These are phyloP conservation scores for Saxophila tyrrhenica DNA, from an alignment of 495 filamentous ascomycete genomes.

Conservation along the genomic window DNA sequence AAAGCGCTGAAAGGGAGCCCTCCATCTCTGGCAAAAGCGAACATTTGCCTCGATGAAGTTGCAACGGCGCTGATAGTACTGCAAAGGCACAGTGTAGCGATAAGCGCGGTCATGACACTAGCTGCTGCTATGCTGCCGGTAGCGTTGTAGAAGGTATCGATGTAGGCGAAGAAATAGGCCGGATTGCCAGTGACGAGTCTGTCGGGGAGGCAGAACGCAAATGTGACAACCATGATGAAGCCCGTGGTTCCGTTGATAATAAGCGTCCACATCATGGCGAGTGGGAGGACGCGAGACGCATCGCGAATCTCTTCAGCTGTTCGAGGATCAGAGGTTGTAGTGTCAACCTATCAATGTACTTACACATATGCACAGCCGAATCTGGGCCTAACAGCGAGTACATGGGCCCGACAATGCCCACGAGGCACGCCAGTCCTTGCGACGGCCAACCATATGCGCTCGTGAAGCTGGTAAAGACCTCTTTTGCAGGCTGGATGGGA, in stretches of 20 bases:
- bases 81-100: slow-evolving; percentile 7
- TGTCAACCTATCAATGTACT: neutral
- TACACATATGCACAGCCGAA: slow-evolving; percentile 11
- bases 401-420: slow-evolving; percentile 3
- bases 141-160: slow-evolving; percentile 14
- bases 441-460: slow-evolving; percentile 11
- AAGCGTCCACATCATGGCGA: slow-evolving; percentile 20
- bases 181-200: neutral
- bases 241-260: slow-evolving; percentile 21
- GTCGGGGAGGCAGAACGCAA: slow-evolving; percentile 15
- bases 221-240: slow-evolving; percentile 21
- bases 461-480: slow-evolving; percentile 22
- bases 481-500: slow-evolving; percentile 18
- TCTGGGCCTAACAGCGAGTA: slow-evolving; percentile 10
- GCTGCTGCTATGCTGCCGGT: slow-evolving; percentile 6
- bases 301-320: slow-evolving; percentile 22
- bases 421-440: slow-evolving; percentile 3
- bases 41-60: slow-evolving; percentile 18
- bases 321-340: neutral
- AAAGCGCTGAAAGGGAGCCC: neutral
- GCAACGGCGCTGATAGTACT: slow-evolving; percentile 8
- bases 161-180: slow-evolving; percentile 7
- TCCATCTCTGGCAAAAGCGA: slow-evolving; percentile 6
- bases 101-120: slow-evolving; percentile 6
- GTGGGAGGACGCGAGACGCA: slow-evolving; percentile 18